phyloP scores from a whole-genome alignment of 1,284 basidiomycete species.

The Gomphus sp. region DNA sequence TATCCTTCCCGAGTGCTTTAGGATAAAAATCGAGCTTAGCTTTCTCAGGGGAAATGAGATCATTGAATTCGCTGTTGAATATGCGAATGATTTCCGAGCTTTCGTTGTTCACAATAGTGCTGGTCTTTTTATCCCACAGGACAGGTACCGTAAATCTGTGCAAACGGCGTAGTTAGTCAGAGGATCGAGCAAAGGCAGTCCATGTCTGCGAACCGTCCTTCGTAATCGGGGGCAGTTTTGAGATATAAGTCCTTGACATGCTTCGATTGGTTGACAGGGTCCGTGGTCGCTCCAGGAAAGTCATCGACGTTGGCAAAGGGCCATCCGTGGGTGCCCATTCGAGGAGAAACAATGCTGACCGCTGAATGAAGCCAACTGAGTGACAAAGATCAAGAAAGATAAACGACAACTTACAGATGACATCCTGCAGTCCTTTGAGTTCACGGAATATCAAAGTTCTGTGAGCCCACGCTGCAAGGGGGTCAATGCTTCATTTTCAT shows the following conservation, averaged over 20 bases:
- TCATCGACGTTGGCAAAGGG: conserved; percentile 68
- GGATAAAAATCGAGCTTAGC: conserved; percentile 76
- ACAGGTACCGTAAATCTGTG: conserved; percentile 82
- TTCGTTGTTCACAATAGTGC: conserved; percentile 94
- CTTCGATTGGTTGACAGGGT: conserved; percentile 59
- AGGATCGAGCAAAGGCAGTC: not conserved
- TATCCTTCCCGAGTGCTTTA: conserved; percentile 57
- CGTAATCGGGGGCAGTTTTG: conserved; percentile 62
- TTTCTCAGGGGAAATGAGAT: conserved; percentile 54
- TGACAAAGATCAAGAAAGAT: not conserved
- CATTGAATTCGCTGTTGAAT: conserved; percentile 80
- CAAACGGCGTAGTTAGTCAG: not conserved
- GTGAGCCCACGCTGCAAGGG: conserved; percentile 77
- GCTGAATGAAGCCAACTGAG: conserved; percentile 32
- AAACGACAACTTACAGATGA: conserved; percentile 51
- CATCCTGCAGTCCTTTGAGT: conserved; percentile 85
- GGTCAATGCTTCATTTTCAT: not conserved
- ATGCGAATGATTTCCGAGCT: conserved; percentile 91
- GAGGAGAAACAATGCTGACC: conserved; percentile 78
- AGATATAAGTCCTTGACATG: conserved; percentile 86
- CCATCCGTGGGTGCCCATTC: conserved; percentile 82
- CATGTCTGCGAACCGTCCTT: conserved; percentile 40
- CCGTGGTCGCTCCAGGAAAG: conserved; percentile 64
- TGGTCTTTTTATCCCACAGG: conserved; percentile 87
- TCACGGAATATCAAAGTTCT: conserved; percentile 82